Evolutionary conservation across 768 basidiomycete genomes (phyloP).

Genomic region (Panaeolus cyanescens): DNA sequence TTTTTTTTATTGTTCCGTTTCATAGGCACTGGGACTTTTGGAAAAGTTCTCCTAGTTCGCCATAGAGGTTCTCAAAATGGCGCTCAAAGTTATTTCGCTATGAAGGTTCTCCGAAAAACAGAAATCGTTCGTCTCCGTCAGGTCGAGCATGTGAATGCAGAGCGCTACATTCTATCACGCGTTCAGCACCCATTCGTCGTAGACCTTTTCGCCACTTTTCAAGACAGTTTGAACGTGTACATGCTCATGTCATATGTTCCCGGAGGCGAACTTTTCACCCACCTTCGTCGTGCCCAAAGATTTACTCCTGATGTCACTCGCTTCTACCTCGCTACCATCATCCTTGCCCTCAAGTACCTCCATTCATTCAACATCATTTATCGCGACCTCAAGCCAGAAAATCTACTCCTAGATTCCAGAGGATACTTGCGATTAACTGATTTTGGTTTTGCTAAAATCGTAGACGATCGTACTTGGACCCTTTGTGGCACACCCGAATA

Average conservation of each 20-base stretch:
- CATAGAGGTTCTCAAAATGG: slow-evolving; percentile 55
- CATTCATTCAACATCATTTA: slow-evolving; percentile 98
- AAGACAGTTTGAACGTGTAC: slow-evolving; percentile 96
- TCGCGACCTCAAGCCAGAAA: slow-evolving; percentile 98
- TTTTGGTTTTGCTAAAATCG: slow-evolving; percentile 97
- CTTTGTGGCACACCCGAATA: slow-evolving; percentile 97
- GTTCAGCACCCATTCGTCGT: slow-evolving; percentile 96
- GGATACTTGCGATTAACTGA: slow-evolving; percentile 96
- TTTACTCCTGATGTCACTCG: slow-evolving; percentile 98
- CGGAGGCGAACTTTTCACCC: slow-evolving; percentile 97
- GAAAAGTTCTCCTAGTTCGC: slow-evolving; percentile 87
- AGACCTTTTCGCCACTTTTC: slow-evolving; percentile 93
- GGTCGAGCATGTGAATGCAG: slow-evolving; percentile 97
- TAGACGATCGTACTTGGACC: slow-evolving; percentile 97
- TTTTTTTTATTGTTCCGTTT: slow-evolving; percentile 6
- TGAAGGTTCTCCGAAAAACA: slow-evolving; percentile 87
- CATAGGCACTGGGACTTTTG: slow-evolving; percentile 95
- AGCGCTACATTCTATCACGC: slow-evolving; percentile 89
- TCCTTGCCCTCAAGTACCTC: slow-evolving; percentile 91
- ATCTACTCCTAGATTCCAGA: slow-evolving; percentile 90
- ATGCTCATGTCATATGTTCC: slow-evolving; percentile 97
- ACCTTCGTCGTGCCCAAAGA: slow-evolving; percentile 88
- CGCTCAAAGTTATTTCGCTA: slow-evolving; percentile 71
- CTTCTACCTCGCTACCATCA: slow-evolving; percentile 96
- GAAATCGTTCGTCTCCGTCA: slow-evolving; percentile 90